Base-by-base conservation (phyloP, 2,329 filamentous ascomycete species). In the Penicillium corylophilum region DNA sequence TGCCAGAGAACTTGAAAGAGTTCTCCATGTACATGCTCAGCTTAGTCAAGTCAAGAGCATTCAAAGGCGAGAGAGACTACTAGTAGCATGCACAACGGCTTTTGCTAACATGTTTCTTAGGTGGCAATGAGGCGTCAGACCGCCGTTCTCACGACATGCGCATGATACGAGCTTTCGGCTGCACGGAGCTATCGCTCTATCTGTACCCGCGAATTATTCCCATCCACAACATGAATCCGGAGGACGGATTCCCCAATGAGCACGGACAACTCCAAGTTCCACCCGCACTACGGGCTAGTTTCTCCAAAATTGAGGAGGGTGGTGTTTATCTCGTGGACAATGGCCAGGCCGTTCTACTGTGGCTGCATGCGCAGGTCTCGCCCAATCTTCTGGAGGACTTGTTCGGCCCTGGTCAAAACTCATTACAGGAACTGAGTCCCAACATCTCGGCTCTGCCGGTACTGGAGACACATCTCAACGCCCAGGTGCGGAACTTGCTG, bases 281-380 rank as follows among this genome's bases (percentile, higher is more conserved):
- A 2, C 84, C 88, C 0, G 76, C 85, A 7, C 78, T 95, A 50
- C 88, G 94, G 28, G 87, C 91, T 9, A 92, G 89, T 1, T 99
- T 95, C 72, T 84, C 87, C 10, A 85, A 88, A 38, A 86, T 97
- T 40, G 93, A 99, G 73, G 87, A 95, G 48, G 94, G 94, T 24
- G 94, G 94, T 28, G 94, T 88, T 1, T 99, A 99, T 69, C 77
- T 99, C 16, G 87, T 99, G 20, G 94, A 99, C 70, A 96, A 97
- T 64, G 94, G 94, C 5, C 94, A 99, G 70, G 84, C 89, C 59
- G 89, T 91, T 65, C 81, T 97, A 22, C 77, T 99, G 15, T 99
- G 94, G 94, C 80, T 97, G 60, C 94, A 99, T 69, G 79, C 87
- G 1, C 89, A 95, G 69, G 94, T 95, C 16, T 96, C 91, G 18